phyloP scores from a whole-genome alignment of 768 basidiomycete genomes.

The Cyclocybe aegerita region DNA sequence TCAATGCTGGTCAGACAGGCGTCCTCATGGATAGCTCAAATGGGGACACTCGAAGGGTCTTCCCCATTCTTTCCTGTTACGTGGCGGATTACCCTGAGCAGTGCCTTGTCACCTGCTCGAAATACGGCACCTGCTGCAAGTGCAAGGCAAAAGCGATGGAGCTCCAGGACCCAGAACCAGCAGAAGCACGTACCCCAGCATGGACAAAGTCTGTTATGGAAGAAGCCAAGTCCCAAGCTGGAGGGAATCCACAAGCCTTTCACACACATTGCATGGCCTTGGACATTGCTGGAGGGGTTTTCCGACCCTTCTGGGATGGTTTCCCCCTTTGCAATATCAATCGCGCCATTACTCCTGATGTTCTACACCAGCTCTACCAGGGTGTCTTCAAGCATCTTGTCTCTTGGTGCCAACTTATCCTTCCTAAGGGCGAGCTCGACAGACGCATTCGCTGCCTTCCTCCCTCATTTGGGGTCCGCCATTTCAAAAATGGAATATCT shows the following conservation, averaged over 20 bases:
- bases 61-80: slow-evolving; percentile 19
- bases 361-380: slow-evolving; percentile 21
- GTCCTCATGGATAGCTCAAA: slow-evolving; percentile 33
- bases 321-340: slow-evolving; percentile 16
- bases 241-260: slow-evolving; percentile 14
- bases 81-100: slow-evolving; percentile 39
- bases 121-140: slow-evolving; percentile 20
- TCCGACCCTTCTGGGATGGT: slow-evolving; percentile 15
- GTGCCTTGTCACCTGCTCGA: slow-evolving; percentile 32
- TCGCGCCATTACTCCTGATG: slow-evolving; percentile 13
- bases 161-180: slow-evolving; percentile 1
- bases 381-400: slow-evolving; percentile 19
- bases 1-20: slow-evolving; percentile 29
- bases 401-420: slow-evolving; percentile 8
- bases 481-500: slow-evolving; percentile 41
- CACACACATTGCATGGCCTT: slow-evolving; percentile 10
- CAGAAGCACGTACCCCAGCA: neutral
- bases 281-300: slow-evolving; percentile 16
- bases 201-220: slow-evolving; percentile 15
- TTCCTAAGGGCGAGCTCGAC: slow-evolving; percentile 14
- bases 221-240: neutral
- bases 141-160: slow-evolving; percentile 10
- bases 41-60: slow-evolving; percentile 23
- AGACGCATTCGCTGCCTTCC: slow-evolving; percentile 30
- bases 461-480: slow-evolving; percentile 23